Percentiles rank a stretch among this genome's conserved stretches.
phyloP scores from a whole-genome alignment of 2,329 filamentous ascomycete species.

The Cladosporium sp. region DNA sequence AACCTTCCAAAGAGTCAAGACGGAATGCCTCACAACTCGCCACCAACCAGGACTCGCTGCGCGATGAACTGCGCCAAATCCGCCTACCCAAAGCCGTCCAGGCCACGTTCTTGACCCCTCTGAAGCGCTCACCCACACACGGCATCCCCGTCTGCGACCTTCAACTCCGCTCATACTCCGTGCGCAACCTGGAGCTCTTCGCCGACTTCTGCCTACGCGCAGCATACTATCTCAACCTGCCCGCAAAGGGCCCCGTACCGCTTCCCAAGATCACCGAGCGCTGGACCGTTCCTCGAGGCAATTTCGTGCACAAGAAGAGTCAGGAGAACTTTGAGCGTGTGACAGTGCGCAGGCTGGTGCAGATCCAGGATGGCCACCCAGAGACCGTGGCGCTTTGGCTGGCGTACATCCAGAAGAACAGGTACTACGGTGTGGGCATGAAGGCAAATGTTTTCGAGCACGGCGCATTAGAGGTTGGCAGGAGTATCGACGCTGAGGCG shows the following conservation, averaged over 20 bases:
- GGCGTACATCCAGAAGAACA: constrained; percentile 86
- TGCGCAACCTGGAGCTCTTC: constrained; percentile 91
- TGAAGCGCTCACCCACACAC: constrained; percentile 71
- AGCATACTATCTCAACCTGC: constrained; percentile 88
- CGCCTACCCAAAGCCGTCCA: constrained; percentile 78
- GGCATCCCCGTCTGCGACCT: constrained; percentile 86
- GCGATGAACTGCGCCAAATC: constrained; percentile 33
- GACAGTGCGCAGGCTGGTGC: constrained; percentile 80
- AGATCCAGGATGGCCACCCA: constrained; percentile 87
- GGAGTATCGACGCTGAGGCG: constrained; percentile 39
- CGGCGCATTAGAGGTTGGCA: constrained; percentile 50
- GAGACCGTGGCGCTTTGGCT: constrained; percentile 91
- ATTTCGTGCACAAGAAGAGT: constrained; percentile 95
- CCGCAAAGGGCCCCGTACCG: constrained; percentile 81
- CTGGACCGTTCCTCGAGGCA: constrained; percentile 87
- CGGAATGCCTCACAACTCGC: constrained; percentile 14
- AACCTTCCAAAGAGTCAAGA: not conserved
- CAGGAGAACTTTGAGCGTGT: constrained; percentile 98
- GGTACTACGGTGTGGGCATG: constrained; percentile 96
- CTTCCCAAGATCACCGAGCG: constrained; percentile 84
- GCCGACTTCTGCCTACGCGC: constrained; percentile 91
- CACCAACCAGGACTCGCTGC: constrained; percentile 21
- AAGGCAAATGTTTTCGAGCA: constrained; percentile 98
- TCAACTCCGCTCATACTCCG: constrained; percentile 86
- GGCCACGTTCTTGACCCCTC: constrained; percentile 80